A percentile compares a stretch with the other conserved stretches of the same genome.
Evolutionary conservation across 208 protist species (phyloP).

Genomic region (Trypanosoma platydactyli): DNA sequence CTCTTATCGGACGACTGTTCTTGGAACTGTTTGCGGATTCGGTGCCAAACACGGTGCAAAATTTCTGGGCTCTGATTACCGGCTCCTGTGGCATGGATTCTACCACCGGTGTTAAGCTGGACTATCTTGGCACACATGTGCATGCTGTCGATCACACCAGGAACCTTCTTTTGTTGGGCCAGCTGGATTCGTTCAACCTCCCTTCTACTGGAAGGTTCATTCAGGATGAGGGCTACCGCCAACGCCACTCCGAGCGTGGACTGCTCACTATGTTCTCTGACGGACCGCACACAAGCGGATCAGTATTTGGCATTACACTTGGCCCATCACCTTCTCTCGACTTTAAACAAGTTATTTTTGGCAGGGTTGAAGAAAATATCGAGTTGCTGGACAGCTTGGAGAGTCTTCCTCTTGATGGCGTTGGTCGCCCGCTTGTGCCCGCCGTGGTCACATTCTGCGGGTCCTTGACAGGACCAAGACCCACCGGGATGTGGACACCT

Average conservation of each 20-base stretch:
- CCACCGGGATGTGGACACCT: constrained; percentile 18
- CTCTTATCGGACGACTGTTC: constrained; percentile 72
- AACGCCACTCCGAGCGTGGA: constrained; percentile 79
- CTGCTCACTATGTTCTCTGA: constrained; percentile 89
- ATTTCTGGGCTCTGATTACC: constrained; percentile 88
- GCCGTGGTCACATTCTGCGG: constrained; percentile 76
- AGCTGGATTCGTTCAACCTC: constrained; percentile 35
- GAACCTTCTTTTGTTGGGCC: constrained; percentile 57
- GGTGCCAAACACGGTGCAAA: constrained; percentile 84
- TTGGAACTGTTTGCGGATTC: constrained; percentile 88
- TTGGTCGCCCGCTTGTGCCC: constrained; percentile 50
- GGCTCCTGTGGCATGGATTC: constrained; percentile 65
- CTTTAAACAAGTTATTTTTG: constrained; percentile 95
- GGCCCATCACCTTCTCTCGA: constrained; percentile 69
- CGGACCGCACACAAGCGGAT: constrained; percentile 70
- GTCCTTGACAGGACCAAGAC: constrained; percentile 62
- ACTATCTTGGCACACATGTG: constrained; percentile 74
- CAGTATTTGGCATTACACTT: constrained; percentile 78
- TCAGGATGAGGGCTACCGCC: constrained; percentile 89
- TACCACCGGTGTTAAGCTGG: constrained; percentile 52
- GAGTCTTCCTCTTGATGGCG: constrained; percentile 56
- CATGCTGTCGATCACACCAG: constrained; percentile 55
- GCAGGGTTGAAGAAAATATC: constrained; percentile 84
- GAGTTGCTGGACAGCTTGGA: constrained; percentile 73
- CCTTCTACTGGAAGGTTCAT: constrained; percentile 31